Percentiles rank a stretch among this genome's conserved stretches.
These are phyloP conservation scores for Penicillium sp. DNA, from an alignment of 2,329 filamentous ascomycete species.

Conservation along the genomic window DNA sequence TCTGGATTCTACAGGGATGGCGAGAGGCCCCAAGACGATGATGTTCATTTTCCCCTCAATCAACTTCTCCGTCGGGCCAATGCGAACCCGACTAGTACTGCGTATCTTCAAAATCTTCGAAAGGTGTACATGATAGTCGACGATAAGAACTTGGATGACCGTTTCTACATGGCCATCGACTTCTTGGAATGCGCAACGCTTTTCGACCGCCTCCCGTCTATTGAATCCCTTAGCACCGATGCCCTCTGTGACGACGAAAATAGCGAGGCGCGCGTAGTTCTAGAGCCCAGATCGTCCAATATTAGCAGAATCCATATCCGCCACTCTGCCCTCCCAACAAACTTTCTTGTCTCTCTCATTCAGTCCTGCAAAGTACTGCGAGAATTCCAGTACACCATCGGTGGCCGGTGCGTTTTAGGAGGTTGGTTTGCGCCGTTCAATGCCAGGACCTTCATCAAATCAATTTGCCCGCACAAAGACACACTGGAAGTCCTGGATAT, in stretches of 20 bases:
- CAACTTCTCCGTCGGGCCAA: not conserved
- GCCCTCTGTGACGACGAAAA: conserved; percentile 2
- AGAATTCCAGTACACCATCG: not conserved
- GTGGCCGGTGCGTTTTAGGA: not conserved
- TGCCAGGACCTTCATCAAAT: conserved; percentile 15
- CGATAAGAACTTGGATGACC: not conserved
- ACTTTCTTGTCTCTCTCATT: not conserved
- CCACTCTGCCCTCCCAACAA: not conserved
- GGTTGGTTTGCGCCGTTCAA: not conserved
- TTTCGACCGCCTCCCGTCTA: conserved; percentile 18
- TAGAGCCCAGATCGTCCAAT: not conserved
- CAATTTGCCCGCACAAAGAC: conserved; percentile 13
- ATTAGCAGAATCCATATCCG: not conserved
- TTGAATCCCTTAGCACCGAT: conserved; percentile 19
- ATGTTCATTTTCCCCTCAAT: not conserved
- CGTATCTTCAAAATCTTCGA: not conserved
- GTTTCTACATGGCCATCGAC: conserved; percentile 4
- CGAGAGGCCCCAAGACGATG: no score
- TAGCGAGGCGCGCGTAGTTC: not conserved
- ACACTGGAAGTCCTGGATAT: conserved; percentile 22
- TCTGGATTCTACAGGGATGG: not conserved
- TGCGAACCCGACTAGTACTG: not conserved
- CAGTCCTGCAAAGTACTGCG: not conserved
- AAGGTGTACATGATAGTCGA: not conserved
- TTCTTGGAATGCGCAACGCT: conserved; percentile 10